Evolutionary conservation across 805 yeast genomes (phyloP).

Genomic region (Yamadazyma olivae): DNA sequence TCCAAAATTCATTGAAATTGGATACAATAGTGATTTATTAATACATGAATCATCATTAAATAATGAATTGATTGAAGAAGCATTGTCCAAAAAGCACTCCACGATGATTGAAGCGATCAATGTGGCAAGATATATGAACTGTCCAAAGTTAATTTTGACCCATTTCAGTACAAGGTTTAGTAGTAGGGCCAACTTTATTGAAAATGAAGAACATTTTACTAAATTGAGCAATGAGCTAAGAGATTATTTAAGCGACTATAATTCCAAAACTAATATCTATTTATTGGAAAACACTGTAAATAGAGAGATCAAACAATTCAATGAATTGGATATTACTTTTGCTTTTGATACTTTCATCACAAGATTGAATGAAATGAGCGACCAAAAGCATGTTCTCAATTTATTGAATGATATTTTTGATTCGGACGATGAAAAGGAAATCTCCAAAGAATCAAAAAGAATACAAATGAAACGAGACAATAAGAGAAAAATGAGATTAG

Average conservation of each 20-base stretch:
- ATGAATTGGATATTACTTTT: conserved; percentile 35
- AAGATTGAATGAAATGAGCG: conserved; percentile 22
- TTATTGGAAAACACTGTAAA: conserved; percentile 2
- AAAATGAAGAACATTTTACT: conserved; percentile 20
- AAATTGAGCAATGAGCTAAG: conserved; percentile 20
- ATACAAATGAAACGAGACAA: conserved; percentile 31
- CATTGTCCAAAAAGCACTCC: conserved; percentile 76
- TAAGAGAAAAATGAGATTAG: conserved; percentile 29
- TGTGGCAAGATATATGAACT: conserved; percentile 69
- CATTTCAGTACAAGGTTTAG: conserved; percentile 90
- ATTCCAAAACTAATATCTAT: conserved; percentile 24
- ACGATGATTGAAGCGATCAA: conserved; percentile 84
- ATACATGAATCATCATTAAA: conserved; percentile 95
- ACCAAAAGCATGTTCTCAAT: conserved; percentile 21
- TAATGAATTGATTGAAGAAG: conserved; percentile 73
- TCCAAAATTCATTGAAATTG: conserved; percentile 60
- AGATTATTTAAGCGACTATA: conserved; percentile 23
- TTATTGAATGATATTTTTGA: conserved; percentile 18
- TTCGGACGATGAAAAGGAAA: conserved; percentile 22
- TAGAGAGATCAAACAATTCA: conserved; percentile 15
- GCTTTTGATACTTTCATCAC: conserved; percentile 40
- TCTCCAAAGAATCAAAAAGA: conserved; percentile 14
- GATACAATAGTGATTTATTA: conserved; percentile 63
- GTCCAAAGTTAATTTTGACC: conserved; percentile 69
- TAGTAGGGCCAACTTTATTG: conserved; percentile 29